Conservation (phyloP, 2,329 filamentous ascomycete species). For the Ceratocystis diversiconidia region DNA sequence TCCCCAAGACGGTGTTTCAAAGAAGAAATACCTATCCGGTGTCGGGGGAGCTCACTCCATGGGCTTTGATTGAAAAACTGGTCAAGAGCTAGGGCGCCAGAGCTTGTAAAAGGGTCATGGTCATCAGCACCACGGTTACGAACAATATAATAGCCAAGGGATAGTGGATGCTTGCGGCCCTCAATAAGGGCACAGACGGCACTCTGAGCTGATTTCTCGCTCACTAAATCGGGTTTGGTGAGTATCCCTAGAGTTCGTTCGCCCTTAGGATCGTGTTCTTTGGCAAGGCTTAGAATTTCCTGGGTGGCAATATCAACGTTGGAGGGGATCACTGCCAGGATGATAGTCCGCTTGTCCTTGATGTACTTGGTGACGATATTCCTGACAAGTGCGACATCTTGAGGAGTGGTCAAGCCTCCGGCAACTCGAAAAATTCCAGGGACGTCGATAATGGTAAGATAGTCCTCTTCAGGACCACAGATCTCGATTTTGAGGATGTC, state of each 20-base stretch:
- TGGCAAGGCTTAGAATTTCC: constrained; percentile 24
- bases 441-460: constrained; percentile 34
- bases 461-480: constrained; percentile 21
- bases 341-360: constrained; percentile 29
- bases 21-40: constrained; percentile 21
- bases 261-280: constrained; percentile 24
- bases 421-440: constrained; percentile 31
- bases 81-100: constrained; percentile 20
- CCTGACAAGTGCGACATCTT: constrained; percentile 26
- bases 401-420: constrained; percentile 24
- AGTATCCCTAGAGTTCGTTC: constrained; percentile 31
- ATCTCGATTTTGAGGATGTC: constrained; percentile 22
- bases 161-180: constrained; percentile 19
- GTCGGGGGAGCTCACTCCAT: constrained; percentile 25
- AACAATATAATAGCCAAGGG: constrained; percentile 22
- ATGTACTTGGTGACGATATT: constrained; percentile 30
- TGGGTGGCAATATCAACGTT: constrained; percentile 29
- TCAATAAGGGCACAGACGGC: constrained; percentile 18
- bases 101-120: neutral
- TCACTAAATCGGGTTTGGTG: constrained; percentile 30
- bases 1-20: constrained; percentile 21
- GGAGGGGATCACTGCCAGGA: constrained; percentile 31
- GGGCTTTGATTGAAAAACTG: constrained; percentile 27
- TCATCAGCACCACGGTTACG: constrained; percentile 22
- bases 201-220: constrained; percentile 18